Evolutionary conservation across 352 stramenopile species (phyloP).

Genomic region (Globisporangium megalacanthum): DNA sequence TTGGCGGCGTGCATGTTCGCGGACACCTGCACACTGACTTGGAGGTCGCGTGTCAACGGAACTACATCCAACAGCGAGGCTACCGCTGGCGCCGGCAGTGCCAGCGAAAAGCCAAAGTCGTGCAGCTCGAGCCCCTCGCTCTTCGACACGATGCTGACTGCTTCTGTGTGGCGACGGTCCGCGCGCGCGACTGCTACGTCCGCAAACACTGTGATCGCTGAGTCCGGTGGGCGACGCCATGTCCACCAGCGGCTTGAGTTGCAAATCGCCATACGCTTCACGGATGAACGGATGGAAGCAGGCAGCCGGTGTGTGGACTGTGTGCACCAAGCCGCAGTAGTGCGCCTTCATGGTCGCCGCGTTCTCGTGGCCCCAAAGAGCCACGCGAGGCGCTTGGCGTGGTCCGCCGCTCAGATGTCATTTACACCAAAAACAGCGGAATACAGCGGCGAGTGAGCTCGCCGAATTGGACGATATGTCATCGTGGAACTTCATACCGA

Average conservation of each 20-base stretch:
- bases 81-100: constrained; percentile 19
- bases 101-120: constrained; percentile 9
- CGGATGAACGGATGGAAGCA: constrained; percentile 29
- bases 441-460: background rate
- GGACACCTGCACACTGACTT: constrained; percentile 15
- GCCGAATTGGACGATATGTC: background rate
- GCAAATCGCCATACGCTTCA: constrained; percentile 25
- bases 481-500: background rate
- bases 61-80: constrained; percentile 15
- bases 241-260: constrained; percentile 22
- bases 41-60: constrained; percentile 25
- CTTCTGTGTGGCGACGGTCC: background rate
- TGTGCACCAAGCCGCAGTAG: constrained; percentile 17
- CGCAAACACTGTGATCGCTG: constrained; percentile 5
- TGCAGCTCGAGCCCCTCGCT: constrained; percentile 3
- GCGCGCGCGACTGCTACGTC: background rate
- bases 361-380: constrained; percentile 24
- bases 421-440: background rate
- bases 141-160: background rate
- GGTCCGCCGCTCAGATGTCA: background rate
- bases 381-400: constrained; percentile 8
- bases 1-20: constrained; percentile 10
- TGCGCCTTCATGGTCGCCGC: constrained; percentile 18
- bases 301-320: constrained; percentile 16
- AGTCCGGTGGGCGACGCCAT: constrained; percentile 10